A percentile compares a stretch with the other conserved stretches of the same genome.
These are phyloP conservation scores for Fusarium continuum DNA, from an alignment of 2,329 filamentous ascomycete genomes.

Conservation along the genomic window DNA sequence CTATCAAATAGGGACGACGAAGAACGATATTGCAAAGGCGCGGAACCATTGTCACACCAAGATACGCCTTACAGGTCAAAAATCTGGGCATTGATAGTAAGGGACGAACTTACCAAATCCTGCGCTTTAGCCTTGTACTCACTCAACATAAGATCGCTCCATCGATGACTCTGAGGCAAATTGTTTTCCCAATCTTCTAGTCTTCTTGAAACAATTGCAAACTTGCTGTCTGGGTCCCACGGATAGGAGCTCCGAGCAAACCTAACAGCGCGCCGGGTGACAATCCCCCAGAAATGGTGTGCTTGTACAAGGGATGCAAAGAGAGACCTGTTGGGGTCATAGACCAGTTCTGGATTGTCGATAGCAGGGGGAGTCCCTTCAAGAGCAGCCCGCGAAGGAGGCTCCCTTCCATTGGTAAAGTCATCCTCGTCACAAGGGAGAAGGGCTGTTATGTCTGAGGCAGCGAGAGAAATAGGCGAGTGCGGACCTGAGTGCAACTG, in stretches of 20 bases:
- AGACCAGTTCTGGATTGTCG: slow-evolving; percentile 55
- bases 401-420: slow-evolving; percentile 59
- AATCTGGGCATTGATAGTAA: not conserved
- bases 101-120: slow-evolving; percentile 55
- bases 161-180: slow-evolving; percentile 59
- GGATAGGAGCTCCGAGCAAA: slow-evolving; percentile 56
- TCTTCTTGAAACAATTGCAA: slow-evolving; percentile 53
- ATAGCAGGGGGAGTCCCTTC: slow-evolving; percentile 62
- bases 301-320: slow-evolving; percentile 66
- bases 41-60: slow-evolving; percentile 64
- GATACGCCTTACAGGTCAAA: slow-evolving; percentile 56
- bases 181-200: slow-evolving; percentile 59
- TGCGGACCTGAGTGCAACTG: slow-evolving; percentile 63
- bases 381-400: slow-evolving; percentile 60
- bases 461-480: slow-evolving; percentile 60
- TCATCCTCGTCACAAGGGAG: slow-evolving; percentile 63
- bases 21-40: slow-evolving; percentile 66
- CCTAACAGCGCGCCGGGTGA: slow-evolving; percentile 59
- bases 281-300: slow-evolving; percentile 63
- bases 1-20: slow-evolving; percentile 61
- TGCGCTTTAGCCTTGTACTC: slow-evolving; percentile 58
- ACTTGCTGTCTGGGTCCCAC: slow-evolving; percentile 60
- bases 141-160: slow-evolving; percentile 54
- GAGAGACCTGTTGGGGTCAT: slow-evolving; percentile 57
- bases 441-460: slow-evolving; percentile 63